Percentiles rank a stretch among this genome's conserved stretches.
phyloP scores from a whole-genome alignment of 2,329 filamentous ascomycete species.

The Hymenoscyphus fructigenus region DNA sequence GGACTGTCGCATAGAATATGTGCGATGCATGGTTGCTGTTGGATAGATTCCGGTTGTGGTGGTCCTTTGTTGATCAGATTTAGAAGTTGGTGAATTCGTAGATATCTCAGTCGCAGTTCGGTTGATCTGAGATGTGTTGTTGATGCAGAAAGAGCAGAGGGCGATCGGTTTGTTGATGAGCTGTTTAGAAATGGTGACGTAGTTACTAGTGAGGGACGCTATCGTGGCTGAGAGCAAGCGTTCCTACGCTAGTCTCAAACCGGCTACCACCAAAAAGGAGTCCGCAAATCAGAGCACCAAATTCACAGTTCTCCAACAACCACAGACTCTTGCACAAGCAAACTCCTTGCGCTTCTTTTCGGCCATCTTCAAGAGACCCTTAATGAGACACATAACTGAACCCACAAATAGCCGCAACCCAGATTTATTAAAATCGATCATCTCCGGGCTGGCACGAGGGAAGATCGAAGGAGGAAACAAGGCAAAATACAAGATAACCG shows the following conservation, averaged over 20 bases:
- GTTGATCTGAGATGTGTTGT: background rate
- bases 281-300: background rate
- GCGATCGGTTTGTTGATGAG: conserved; percentile 1
- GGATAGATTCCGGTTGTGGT: background rate
- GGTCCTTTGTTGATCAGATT: background rate
- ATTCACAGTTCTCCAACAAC: background rate
- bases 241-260: background rate
- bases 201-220: background rate
- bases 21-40: conserved; percentile 77
- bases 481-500: background rate
- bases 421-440: background rate
- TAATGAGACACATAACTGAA: background rate
- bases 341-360: background rate
- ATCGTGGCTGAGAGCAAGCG: background rate
- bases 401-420: background rate
- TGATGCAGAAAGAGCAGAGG: background rate
- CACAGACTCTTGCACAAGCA: background rate
- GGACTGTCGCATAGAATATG: conserved; percentile 97
- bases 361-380: background rate
- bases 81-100: background rate
- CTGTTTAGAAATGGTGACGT: background rate
- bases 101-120: background rate
- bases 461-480: background rate
- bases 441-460: background rate
- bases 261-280: background rate